Conservation (phyloP, 345 rosid genomes). For the Eucalyptus erythrocorys region DNA sequence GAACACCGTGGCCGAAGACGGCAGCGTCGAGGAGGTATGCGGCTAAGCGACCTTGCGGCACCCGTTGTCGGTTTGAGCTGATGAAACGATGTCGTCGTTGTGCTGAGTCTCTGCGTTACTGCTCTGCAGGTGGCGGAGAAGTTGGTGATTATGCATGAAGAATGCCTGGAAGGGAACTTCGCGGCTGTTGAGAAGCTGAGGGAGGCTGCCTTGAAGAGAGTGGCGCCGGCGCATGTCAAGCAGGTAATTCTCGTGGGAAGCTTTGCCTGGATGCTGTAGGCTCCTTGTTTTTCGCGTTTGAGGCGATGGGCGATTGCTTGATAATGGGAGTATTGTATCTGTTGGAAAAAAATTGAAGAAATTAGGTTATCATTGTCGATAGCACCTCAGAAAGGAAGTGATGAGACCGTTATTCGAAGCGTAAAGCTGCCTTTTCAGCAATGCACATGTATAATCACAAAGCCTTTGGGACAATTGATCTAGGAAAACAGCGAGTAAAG, state of each 20-base stretch:
- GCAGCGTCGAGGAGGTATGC: slow-evolving; percentile 71
- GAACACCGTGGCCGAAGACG: slow-evolving; percentile 63
- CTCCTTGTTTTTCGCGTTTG: neutral
- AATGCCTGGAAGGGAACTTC: slow-evolving; percentile 48
- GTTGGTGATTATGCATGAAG: slow-evolving; percentile 68
- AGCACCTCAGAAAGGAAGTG: neutral
- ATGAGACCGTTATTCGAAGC: neutral
- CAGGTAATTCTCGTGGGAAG: slow-evolving; percentile 24
- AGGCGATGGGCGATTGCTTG: neutral
- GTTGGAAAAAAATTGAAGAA: neutral
- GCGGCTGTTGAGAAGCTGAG: slow-evolving; percentile 43
- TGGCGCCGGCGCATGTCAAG: slow-evolving; percentile 19
- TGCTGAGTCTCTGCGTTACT: neutral
- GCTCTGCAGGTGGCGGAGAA: slow-evolving; percentile 59
- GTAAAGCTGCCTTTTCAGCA: neutral
- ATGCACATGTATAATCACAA: neutral
- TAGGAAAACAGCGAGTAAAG: neutral
- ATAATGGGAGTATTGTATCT: neutral
- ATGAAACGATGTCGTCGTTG: neutral
- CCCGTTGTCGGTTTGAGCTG: neutral
- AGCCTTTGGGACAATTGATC: neutral
- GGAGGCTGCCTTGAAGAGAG: slow-evolving; percentile 14
- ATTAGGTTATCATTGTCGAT: neutral
- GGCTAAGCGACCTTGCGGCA: neutral
- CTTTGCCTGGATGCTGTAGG: too few species aligned